A percentile compares a stretch with the other conserved stretches of the same genome.
Evolutionary conservation across 495 filamentous ascomycete genomes (phyloP).

Genomic region (Aspergillus ellipticus): DNA sequence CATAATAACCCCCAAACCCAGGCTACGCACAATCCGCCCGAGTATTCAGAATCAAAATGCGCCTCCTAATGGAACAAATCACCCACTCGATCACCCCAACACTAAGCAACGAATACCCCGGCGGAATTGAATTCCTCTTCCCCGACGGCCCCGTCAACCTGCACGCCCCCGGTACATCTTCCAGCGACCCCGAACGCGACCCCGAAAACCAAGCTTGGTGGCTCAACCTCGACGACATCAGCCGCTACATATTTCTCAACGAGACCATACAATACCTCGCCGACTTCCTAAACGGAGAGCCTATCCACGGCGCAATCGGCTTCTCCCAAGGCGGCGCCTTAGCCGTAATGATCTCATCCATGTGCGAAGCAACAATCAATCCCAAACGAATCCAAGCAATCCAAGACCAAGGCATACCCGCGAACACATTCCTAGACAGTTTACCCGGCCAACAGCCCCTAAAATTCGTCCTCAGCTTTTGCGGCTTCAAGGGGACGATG

Average conservation of each 20-base stretch:
- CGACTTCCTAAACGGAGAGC: neutral
- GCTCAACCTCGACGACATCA: neutral
- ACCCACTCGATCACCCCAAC: neutral
- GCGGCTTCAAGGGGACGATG: neutral
- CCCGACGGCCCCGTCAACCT: neutral
- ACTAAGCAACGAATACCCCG: neutral
- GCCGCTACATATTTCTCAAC: neutral
- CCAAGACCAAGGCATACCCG: neutral
- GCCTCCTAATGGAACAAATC: neutral
- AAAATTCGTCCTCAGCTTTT: neutral
- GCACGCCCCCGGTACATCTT: neutral
- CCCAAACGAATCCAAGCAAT: neutral
- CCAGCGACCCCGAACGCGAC: neutral
- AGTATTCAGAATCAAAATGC: neutral
- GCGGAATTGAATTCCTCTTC: neutral
- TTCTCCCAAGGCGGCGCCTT: neutral
- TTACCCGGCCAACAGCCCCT: neutral
- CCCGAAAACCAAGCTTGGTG: neutral
- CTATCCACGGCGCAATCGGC: neutral
- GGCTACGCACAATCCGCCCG: neutral
- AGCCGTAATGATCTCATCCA: neutral
- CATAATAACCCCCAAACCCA: neutral
- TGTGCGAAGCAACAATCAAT: neutral
- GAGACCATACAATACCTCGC: neutral
- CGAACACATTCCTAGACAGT: neutral